Conservation (phyloP, 208 protist species). For the Leishmania arabica region DNA sequence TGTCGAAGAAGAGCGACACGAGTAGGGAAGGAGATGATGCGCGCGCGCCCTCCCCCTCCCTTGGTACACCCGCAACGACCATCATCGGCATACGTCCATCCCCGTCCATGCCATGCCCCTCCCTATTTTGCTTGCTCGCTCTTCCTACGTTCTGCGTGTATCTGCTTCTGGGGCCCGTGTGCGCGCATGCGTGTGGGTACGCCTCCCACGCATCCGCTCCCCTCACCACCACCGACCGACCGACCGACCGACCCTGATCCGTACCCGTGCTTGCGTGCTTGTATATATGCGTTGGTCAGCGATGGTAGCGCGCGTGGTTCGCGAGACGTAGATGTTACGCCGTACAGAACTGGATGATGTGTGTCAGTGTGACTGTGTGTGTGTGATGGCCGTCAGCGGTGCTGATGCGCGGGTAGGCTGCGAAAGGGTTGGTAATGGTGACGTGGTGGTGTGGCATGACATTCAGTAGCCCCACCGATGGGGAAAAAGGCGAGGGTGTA, state of each 20-base stretch:
- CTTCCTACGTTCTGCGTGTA: no score
- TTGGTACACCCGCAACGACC: not conserved
- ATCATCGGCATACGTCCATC: not conserved
- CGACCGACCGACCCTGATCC: not conserved
- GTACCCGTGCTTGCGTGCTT: not conserved
- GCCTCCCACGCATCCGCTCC: not conserved
- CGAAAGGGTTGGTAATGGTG: not conserved
- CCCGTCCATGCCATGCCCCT: not conserved
- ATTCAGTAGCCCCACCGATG: not conserved
- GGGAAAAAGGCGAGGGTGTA: not conserved
- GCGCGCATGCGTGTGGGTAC: not conserved
- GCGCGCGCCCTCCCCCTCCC: not conserved
- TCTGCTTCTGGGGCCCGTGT: not conserved
- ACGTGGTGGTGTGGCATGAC: not conserved
- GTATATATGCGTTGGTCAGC: not conserved
- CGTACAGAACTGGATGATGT: not conserved
- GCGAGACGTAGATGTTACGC: not conserved
- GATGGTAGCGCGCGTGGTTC: not conserved
- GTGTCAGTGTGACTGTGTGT: not conserved
- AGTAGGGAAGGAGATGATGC: not conserved
- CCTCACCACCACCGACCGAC: no score
- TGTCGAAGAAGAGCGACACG: not conserved
- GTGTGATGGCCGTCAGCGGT: not conserved
- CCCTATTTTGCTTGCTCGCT: no score
- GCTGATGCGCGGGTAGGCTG: no score